A percentile compares a stretch with the other conserved stretches of the same genome.
These are phyloP conservation scores for Exophiala viscosa DNA, from an alignment of 2,329 filamentous ascomycete species.

Conservation along the genomic window DNA sequence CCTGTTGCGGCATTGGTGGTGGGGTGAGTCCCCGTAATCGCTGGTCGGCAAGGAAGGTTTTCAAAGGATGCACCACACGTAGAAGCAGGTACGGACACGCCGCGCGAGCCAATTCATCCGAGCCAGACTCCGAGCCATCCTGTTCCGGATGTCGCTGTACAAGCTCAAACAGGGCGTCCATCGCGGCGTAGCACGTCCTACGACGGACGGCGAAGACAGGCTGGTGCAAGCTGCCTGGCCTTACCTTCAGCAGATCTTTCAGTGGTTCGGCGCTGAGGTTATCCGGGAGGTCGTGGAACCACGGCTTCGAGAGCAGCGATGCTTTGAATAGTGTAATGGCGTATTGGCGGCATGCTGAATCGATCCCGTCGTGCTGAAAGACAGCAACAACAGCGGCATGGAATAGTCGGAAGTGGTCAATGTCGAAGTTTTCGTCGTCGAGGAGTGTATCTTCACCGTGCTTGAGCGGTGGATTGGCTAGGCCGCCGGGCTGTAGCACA, in stretches of 20 bases:
- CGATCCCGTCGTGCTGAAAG: slow-evolving; percentile 40
- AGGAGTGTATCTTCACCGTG: slow-evolving; percentile 42
- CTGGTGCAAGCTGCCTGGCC: slow-evolving; percentile 69
- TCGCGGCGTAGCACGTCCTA: slow-evolving; percentile 73
- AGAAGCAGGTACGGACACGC: slow-evolving; percentile 78
- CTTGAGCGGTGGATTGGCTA: slow-evolving; percentile 37
- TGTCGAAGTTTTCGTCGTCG: slow-evolving; percentile 77
- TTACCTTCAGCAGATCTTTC: slow-evolving; percentile 58
- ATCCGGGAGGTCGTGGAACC: slow-evolving; percentile 57
- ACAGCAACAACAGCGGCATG: slow-evolving; percentile 50
- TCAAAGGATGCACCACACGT: slow-evolving; percentile 73
- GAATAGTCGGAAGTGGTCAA: slow-evolving; percentile 66
- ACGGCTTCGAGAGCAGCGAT: slow-evolving; percentile 73
- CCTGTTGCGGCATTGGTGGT: slow-evolving; percentile 74
- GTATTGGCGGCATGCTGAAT: slow-evolving; percentile 63
- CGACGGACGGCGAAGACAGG: slow-evolving; percentile 61
- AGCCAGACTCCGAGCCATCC: not conserved
- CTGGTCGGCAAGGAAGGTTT: slow-evolving; percentile 84
- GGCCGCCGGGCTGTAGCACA: slow-evolving; percentile 64
- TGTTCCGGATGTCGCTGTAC: slow-evolving; percentile 39
- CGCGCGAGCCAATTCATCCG: slow-evolving; percentile 62
- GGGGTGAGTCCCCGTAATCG: slow-evolving; percentile 85
- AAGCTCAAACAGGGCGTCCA: slow-evolving; percentile 73
- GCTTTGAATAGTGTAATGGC: slow-evolving; percentile 73
- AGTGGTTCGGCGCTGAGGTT: slow-evolving; percentile 52